Evolutionary conservation across 768 basidiomycete species (phyloP).

Genomic region (Cytidiella melzeri): DNA sequence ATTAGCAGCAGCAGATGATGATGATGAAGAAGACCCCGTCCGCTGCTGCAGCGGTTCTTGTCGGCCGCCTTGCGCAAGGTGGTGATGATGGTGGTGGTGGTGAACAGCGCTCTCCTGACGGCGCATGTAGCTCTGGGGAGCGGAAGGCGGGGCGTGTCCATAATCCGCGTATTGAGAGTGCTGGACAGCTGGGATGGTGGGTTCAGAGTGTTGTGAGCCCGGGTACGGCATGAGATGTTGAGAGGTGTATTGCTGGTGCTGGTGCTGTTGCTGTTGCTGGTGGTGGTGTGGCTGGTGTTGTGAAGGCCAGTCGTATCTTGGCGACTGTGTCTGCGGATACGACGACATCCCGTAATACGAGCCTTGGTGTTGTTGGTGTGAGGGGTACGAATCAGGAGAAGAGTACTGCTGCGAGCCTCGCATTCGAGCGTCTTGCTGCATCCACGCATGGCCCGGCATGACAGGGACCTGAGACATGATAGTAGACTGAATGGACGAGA

Average conservation of each 20-base stretch:
- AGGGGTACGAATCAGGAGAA: neutral
- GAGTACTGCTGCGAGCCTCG: neutral
- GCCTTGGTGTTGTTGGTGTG: neutral
- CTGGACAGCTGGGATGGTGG: neutral
- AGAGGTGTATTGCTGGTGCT: constrained; percentile 6
- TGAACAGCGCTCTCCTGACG: neutral
- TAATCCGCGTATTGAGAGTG: constrained; percentile 3
- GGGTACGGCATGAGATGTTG: neutral
- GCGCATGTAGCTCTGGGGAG: constrained; percentile 1
- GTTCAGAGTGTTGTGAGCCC: neutral
- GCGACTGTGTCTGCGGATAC: neutral
- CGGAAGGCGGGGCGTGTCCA: neutral
- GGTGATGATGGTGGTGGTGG: neutral
- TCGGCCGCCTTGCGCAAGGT: neutral
- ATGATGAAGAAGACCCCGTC: no score
- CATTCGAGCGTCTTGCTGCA: neutral
- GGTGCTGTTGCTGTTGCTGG: constrained; percentile 16
- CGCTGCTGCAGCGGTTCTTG: no score
- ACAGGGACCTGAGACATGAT: neutral
- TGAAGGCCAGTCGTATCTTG: constrained; percentile 1
- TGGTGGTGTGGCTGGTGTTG: constrained; percentile 14
- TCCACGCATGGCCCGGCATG: neutral
- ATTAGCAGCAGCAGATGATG: no score
- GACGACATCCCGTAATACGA: neutral
- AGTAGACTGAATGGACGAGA: neutral